A percentile compares a stretch with the other conserved stretches of the same genome.
Conservation (phyloP, 257 asterid genomes). For the Lantana camara region DNA sequence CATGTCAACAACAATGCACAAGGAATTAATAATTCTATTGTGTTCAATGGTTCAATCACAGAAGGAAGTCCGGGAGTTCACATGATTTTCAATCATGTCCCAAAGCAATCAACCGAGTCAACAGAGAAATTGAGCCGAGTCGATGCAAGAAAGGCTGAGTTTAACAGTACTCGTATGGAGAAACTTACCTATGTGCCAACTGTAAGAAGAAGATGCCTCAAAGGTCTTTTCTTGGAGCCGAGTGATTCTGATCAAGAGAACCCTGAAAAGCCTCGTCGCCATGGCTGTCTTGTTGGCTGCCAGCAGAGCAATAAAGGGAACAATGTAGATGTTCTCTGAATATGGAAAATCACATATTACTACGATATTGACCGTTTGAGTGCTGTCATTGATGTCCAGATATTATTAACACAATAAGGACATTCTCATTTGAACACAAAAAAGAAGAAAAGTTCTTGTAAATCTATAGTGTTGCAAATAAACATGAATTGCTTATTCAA, state of each 20-base stretch:
- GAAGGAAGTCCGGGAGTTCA: conserved; percentile 79
- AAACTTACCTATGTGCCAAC: conserved; percentile 58
- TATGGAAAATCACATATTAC: conserved; percentile 9
- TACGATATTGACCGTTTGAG: conserved; percentile 10
- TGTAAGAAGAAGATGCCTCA: conserved; percentile 77
- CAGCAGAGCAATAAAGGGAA: conserved; percentile 35
- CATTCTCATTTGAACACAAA: background rate
- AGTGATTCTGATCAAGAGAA: conserved; percentile 71
- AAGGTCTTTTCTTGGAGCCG: conserved; percentile 69
- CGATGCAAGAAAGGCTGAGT: conserved; percentile 51
- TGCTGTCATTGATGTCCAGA: conserved; percentile 22
- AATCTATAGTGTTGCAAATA: conserved; percentile 12
- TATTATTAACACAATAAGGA: conserved; percentile 22
- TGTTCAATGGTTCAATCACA: conserved; percentile 56
- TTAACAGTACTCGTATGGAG: conserved; percentile 40
- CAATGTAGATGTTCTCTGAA: conserved; percentile 35
- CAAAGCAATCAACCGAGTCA: conserved; percentile 38
- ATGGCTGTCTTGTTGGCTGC: conserved; percentile 74
- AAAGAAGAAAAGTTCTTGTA: background rate
- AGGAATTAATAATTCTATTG: conserved; percentile 76
- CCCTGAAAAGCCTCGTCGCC: conserved; percentile 62
- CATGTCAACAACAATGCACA: conserved; percentile 78
- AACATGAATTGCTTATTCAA: conserved; percentile 12
- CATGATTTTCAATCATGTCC: conserved; percentile 35
- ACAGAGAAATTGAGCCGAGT: conserved; percentile 8